Base-by-base conservation (phyloP, 2,329 filamentous ascomycete genomes). In the Calycina herbarum region DNA sequence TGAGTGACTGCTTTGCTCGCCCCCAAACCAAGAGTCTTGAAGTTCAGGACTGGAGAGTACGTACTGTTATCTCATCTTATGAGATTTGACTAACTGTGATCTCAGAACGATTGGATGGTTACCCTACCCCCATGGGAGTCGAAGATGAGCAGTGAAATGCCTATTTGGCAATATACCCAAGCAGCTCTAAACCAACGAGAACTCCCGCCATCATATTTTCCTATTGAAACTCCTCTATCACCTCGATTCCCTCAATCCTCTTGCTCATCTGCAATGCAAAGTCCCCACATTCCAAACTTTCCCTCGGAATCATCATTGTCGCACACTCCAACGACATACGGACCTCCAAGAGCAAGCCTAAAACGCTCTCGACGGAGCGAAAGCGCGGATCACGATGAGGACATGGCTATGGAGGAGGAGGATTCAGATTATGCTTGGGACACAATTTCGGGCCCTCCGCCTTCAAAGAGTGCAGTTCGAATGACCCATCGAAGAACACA, bases 161-260 rank as follows among this genome's bases (percentile, higher is more conserved):
- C 62, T 7, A 64, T 66, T 48, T 66, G 65, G 65, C 65, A 66
- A 57, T 66, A 66, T 35, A 66, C 65, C 29, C 11, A 51, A 48
- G 51, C 65, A 1, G 57, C 62, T 20, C 38, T 66, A 29, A 62
- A 40, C 31, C 62, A 42, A 57, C 11, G 27, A 31, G 59, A 62
- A 15, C 20, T 31, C 20, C n/a, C 27, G 5, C 17, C 29, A 48
- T n/a, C 38, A 61, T 31, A 61, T 45, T 61, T 15, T 20, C 33
- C 24, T 15, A 45, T 15, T 17, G 27, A 61, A 3, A n/a, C 35
- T 31, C 57, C 42, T 38, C n/a, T 42, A 45, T 29, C 58, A 27
- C n/a, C 58, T 42, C 58, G 45, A 27, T 42, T 24, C 13, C 33
- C 58, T 17, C 54, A 40, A 29, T 63, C 40, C 11, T 57, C 61